Base-by-base conservation (phyloP, 139 green algal genomes). In the Micractinium sp. region DNA sequence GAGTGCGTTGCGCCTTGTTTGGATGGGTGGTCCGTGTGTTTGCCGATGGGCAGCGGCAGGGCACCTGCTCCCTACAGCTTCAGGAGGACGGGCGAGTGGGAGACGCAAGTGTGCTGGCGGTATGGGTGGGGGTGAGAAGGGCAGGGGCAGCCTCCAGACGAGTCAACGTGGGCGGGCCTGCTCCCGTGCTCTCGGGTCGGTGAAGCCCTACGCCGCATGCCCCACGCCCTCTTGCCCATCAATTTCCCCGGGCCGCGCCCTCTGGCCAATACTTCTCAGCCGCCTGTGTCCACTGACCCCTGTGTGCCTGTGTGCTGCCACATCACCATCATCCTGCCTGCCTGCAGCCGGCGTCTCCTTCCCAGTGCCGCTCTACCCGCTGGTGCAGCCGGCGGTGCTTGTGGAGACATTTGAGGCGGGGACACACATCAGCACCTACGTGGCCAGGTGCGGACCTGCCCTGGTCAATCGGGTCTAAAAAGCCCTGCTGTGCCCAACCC, bases 351-450 rank as follows among this genome's bases (percentile, higher is more conserved):
- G 66, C 71, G 95, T 98, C 67, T 93, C 82, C 73, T 99, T 99
- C 92, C 98, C 98, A 7, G 92, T 95, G 56, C 98, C 98, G 29
- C 89, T 99, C 29, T 99, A 98, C 91, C 97, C 98, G 0, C 94
- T 99, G 75, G 98, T 99, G 39, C 78, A 92, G 9, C 83, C 89
- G 0, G 77, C 82, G 20, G 97, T 99, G 61, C 92, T 99, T 41
- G 97, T 99, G 67, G 98, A 99, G 91, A 98, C 95, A 29, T 99
- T 97, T 83, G 97, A 99, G 93, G 85, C 93, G 20, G 97, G 98
- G 22, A 88, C 94, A n/a, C 94, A 97, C 89, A 97, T 98, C 92
- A 94, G 73, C 31, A 36, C 80, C 13, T 96, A 96, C 56, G 92
- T 93, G 27, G 85, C 90, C 20, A 71, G 87, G 87, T 89, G 78